A percentile compares a stretch with the other conserved stretches of the same genome.
Evolutionary conservation across 768 basidiomycete species (phyloP).

Genomic region (Trichaptum fuscoviolaceum): DNA sequence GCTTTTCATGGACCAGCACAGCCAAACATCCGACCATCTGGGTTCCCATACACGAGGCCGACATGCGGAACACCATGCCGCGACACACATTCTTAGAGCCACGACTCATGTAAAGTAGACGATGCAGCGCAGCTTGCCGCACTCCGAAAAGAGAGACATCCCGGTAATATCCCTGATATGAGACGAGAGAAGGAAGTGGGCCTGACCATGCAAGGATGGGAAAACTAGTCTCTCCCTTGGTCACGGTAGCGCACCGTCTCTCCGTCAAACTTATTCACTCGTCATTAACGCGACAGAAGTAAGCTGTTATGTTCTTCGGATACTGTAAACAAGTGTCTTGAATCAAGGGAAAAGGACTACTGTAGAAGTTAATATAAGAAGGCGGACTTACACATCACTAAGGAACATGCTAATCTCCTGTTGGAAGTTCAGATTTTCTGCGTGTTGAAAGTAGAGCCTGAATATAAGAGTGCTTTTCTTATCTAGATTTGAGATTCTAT

Average conservation of each 20-base stretch:
- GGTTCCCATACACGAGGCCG: neutral
- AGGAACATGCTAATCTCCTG: neutral
- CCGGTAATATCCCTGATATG: no score
- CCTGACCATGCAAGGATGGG: no score
- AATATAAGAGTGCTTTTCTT: no score
- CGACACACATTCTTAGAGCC: neutral
- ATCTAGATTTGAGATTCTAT: neutral
- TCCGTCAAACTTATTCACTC: neutral
- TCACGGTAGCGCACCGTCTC: no score
- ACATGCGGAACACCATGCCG: neutral
- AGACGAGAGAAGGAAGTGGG: no score
- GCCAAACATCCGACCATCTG: neutral
- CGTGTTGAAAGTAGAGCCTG: no score
- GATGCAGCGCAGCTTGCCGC: neutral
- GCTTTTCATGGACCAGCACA: neutral
- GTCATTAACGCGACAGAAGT: neutral
- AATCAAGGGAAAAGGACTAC: neutral
- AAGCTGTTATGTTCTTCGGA: neutral
- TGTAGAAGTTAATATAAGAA: neutral
- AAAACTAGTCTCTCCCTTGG: no score
- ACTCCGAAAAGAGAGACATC: no score
- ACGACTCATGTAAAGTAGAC: neutral
- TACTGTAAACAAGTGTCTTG: neutral
- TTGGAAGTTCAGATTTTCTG: no score
- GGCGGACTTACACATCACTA: neutral